phyloP scores from a whole-genome alignment of 2,329 filamentous ascomycete species.

The Colletotrichum spaethianum region DNA sequence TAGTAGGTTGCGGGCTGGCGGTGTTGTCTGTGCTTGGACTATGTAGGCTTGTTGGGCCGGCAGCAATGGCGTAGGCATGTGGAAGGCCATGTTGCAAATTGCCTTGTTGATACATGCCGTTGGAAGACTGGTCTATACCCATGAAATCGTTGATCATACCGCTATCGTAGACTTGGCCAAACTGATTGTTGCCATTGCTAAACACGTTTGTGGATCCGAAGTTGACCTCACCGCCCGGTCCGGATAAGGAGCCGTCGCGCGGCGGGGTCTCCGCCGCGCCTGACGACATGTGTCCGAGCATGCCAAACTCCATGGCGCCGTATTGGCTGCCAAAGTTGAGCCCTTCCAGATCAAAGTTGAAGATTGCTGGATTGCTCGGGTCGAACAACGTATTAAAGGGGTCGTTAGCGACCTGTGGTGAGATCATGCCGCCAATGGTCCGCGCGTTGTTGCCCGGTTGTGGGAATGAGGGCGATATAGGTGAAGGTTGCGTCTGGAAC shows the following conservation, averaged over 20 bases:
- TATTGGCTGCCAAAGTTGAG: slow-evolving; percentile 98
- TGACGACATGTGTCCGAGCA: slow-evolving; percentile 97
- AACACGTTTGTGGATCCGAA: slow-evolving; percentile 64
- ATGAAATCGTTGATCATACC: slow-evolving; percentile 68
- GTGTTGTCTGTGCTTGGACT: slow-evolving; percentile 77
- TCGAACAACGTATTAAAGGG: slow-evolving; percentile 81
- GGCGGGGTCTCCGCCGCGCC: slow-evolving; percentile 85
- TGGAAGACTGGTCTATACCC: slow-evolving; percentile 64
- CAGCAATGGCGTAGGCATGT: slow-evolving; percentile 76
- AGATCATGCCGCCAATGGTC: slow-evolving; percentile 60
- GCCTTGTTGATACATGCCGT: slow-evolving; percentile 66
- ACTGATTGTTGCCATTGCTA: slow-evolving; percentile 65
- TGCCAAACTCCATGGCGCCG: slow-evolving; percentile 94
- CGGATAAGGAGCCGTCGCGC: slow-evolving; percentile 69
- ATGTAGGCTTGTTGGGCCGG: slow-evolving; percentile 72
- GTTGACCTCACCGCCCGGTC: slow-evolving; percentile 53
- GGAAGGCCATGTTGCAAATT: slow-evolving; percentile 74
- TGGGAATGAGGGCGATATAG: slow-evolving; percentile 81
- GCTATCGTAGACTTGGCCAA: slow-evolving; percentile 65
- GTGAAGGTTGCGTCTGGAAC: slow-evolving; percentile 79
- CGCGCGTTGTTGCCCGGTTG: slow-evolving; percentile 54
- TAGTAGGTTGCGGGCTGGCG: slow-evolving; percentile 70
- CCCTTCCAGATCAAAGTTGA: slow-evolving; percentile 95
- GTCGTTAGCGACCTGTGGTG: slow-evolving; percentile 65
- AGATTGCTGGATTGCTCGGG: slow-evolving; percentile 90